Evolutionary conservation across 768 basidiomycete genomes (phyloP).

Genomic region (Ramaria sp.): DNA sequence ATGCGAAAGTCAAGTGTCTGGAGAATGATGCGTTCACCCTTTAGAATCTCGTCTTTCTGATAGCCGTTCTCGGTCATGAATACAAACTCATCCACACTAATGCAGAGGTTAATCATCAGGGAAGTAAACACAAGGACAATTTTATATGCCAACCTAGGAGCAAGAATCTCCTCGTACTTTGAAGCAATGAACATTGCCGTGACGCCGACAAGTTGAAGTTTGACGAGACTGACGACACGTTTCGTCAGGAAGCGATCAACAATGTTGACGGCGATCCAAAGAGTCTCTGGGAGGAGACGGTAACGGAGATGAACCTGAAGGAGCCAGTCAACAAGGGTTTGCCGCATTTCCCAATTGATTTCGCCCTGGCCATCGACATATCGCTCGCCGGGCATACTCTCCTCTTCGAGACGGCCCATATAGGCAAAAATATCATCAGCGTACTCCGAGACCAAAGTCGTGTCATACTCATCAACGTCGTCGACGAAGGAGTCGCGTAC

Average conservation of each 20-base stretch:
- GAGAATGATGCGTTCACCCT: conserved; percentile 93
- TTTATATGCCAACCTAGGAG: conserved; percentile 47
- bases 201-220: conserved; percentile 93
- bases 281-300: conserved; percentile 97
- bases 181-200: conserved; percentile 99
- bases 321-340: conserved; percentile 96
- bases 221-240: conserved; percentile 78
- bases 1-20: conserved; percentile 92
- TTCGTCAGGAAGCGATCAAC: conserved; percentile 87
- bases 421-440: conserved; percentile 97
- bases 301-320: conserved; percentile 95
- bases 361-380: conserved; percentile 94
- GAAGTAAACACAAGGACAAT: background rate
- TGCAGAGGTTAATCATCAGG: background rate
- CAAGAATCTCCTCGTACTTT: conserved; percentile 98
- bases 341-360: conserved; percentile 89
- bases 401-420: conserved; percentile 87
- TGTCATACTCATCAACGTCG: conserved; percentile 70
- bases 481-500: conserved; percentile 56
- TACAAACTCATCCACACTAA: conserved; percentile 87
- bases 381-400: conserved; percentile 81
- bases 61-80: conserved; percentile 96
- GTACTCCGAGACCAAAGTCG: conserved; percentile 97
- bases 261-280: conserved; percentile 98
- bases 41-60: conserved; percentile 90